Base-by-base conservation (phyloP, 2,329 filamentous ascomycete species). In the Alternaria atra region DNA sequence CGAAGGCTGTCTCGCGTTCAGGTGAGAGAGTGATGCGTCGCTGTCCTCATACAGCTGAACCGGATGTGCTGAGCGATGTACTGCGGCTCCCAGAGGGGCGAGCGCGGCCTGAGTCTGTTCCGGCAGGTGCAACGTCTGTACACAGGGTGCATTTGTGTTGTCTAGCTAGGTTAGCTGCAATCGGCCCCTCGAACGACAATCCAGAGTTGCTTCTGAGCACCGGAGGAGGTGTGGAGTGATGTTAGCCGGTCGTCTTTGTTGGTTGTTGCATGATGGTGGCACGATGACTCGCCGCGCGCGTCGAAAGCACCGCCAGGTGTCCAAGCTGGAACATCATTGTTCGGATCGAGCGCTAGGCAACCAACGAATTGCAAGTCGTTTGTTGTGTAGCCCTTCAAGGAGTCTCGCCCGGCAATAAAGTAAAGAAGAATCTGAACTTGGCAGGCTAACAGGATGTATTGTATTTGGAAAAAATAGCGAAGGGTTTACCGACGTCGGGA, bases 211-310 rank as follows among this genome's bases (percentile, higher is more conserved):
- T 39, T 44, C 42, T 53, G 27, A 53, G 42, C 34, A 55, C 61
- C 61, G 60, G 35, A 29, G 30, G 48, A 42, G 43, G 34, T 48
- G 37, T 40, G 43, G 40, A 62, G 61, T 66, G 43, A 52, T 60
- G 46, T 50, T 30, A 58, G 64, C 50, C 42, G 55, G 58, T 52
- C 46, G 62, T 62, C 59, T 58, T 61, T 40, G 53, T 61, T 63
- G 57, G 59, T 60, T 67, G 64, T 66, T 69, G 69, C 66, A 70
- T 70, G 52, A 65, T 62, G 58, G 64, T 51, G 57, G 62, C 55
- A 57, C 42, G 66, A 58, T 60, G 63, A 67, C 56, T 57, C 27
- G 55, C 60, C 44, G 55, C 60, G 59, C 50, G 63, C 64, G 58
- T 62, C 51, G 52, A 60, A 54, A 37, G 55, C 52, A 52, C 54